These are phyloP conservation scores for Hygrophorus russula DNA, from an alignment of 768 basidiomycete genomes.

Conservation along the genomic window DNA sequence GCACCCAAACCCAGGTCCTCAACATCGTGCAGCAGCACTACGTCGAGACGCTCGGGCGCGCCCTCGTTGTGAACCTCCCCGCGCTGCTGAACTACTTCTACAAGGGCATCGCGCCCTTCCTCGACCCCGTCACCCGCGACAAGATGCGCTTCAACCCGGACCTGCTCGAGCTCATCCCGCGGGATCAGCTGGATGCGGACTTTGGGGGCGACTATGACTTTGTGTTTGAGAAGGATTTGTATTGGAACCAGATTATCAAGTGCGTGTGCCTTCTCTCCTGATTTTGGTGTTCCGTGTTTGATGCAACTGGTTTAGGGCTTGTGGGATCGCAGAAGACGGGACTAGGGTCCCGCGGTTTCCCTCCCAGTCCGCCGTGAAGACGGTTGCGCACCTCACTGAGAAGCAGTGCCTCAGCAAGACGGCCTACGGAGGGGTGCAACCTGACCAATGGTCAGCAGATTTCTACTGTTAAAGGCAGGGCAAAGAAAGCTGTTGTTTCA, in stretches of 20 bases:
- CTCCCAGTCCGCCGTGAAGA: too few species aligned
- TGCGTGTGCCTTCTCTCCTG: slow-evolving; percentile 21
- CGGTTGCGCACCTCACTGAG: too few species aligned
- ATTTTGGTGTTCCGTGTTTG: neutral
- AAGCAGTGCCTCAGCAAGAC: too few species aligned
- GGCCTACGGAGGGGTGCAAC: too few species aligned
- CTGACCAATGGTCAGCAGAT: too few species aligned
- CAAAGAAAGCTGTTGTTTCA: too few species aligned
- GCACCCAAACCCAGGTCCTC: slow-evolving; percentile 38
- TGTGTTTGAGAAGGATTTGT: slow-evolving; percentile 60
- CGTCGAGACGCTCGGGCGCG: slow-evolving; percentile 78
- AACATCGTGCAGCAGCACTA: slow-evolving; percentile 83
- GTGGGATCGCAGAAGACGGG: slow-evolving; percentile 46
- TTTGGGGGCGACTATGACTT: slow-evolving; percentile 72
- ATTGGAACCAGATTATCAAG: slow-evolving; percentile 74
- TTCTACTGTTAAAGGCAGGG: too few species aligned
- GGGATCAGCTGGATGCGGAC: slow-evolving; percentile 67
- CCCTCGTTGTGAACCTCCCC: slow-evolving; percentile 75
- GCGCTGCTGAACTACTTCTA: slow-evolving; percentile 64
- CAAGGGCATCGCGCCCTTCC: slow-evolving; percentile 76
- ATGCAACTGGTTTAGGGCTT: slow-evolving; percentile 27
- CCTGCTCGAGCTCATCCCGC: slow-evolving; percentile 62
- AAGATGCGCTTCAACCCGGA: slow-evolving; percentile 93
- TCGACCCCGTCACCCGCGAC: slow-evolving; percentile 82
- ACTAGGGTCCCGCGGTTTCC: slow-evolving; percentile 24